Base-by-base conservation (phyloP, 805 yeast genomes). In the Barnettozyma wickerhamii region DNA sequence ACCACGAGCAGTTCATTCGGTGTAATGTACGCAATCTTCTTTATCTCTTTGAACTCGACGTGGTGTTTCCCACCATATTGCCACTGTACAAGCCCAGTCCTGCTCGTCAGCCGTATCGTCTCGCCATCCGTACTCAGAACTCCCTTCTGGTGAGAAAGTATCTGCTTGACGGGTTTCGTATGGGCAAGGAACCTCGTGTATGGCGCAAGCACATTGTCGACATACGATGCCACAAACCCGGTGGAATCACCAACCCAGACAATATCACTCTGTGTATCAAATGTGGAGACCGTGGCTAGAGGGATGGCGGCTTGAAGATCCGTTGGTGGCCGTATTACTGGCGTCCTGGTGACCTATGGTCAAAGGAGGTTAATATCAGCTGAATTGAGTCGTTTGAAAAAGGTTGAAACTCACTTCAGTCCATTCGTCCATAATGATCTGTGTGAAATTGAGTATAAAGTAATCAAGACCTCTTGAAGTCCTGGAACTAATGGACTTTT, bases 221-320 rank as follows among this genome's bases (percentile, higher is more conserved):
- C 65, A 40, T 56, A 68, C 1, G 75, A 67, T 4, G 63, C 58
- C 9, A 72, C 52, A 28, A 55, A 59, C 4, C 77, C 77, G 2
- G 66, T 50, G 27, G 76, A 59, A 56, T 86, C 93, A 14, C 95
- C 95, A 1, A 81, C 71, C 98, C 98, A 91, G 2, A 90, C 57
- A 33, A 93, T 65, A 51, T 90, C 93, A 44, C 79, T 75, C n/a
- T 72, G 64, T 28, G 71, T 72, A 62, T 90, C 96, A 59, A 89
- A 89, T 4, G 62, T 60, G 7, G 77, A 43, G 30, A 50, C 35
- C 12, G 55, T 50, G 10, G 43, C 50, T 1, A 35, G 26, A n/a
- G 49, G 49, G 6, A 45, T 46, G 2, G 32, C 33, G 4, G 43
- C 35, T 13, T 33, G 34, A 17, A 47, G 47, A 33, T 47, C 55